phyloP scores from a whole-genome alignment of 208 protist species.

The Crithidia mellificae region DNA sequence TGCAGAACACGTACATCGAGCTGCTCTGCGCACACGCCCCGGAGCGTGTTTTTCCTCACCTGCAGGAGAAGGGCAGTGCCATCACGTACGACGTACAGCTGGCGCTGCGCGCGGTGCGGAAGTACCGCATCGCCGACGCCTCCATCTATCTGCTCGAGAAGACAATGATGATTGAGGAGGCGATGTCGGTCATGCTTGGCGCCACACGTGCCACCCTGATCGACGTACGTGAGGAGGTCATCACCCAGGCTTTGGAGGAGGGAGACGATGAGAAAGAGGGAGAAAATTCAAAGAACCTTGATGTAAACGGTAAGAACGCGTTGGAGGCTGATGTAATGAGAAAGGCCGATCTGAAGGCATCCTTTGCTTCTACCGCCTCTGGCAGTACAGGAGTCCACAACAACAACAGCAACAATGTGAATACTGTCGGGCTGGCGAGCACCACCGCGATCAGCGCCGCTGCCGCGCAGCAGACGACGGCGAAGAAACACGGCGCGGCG shows the following conservation, averaged over 20 bases:
- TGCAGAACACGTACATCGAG: slow-evolving; percentile 88
- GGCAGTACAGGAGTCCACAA: neutral
- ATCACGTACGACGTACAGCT: slow-evolving; percentile 71
- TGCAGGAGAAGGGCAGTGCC: slow-evolving; percentile 39
- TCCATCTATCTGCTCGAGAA: slow-evolving; percentile 70
- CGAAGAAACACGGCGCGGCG: neutral
- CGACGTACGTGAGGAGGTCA: slow-evolving; percentile 25
- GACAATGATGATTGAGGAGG: slow-evolving; percentile 58
- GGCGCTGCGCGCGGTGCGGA: slow-evolving; percentile 49
- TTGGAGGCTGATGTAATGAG: neutral
- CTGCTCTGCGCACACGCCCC: slow-evolving; percentile 67
- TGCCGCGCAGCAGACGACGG: neutral
- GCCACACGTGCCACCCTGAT: slow-evolving; percentile 27
- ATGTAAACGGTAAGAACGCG: neutral
- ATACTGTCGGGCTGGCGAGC: neutral
- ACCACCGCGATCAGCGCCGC: neutral
- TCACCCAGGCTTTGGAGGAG: neutral
- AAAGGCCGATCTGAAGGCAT: neutral
- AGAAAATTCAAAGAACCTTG: too few species aligned
- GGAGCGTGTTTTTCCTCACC: slow-evolving; percentile 57
- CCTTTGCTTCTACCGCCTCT: neutral
- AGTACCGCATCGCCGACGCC: slow-evolving; percentile 61
- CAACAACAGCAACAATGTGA: neutral
- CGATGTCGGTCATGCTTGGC: slow-evolving; percentile 46
- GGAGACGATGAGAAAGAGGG: too few species aligned